These are phyloP conservation scores for Aureobasidium namibiae DNA, from an alignment of 2,329 filamentous ascomycete species.

Conservation along the genomic window DNA sequence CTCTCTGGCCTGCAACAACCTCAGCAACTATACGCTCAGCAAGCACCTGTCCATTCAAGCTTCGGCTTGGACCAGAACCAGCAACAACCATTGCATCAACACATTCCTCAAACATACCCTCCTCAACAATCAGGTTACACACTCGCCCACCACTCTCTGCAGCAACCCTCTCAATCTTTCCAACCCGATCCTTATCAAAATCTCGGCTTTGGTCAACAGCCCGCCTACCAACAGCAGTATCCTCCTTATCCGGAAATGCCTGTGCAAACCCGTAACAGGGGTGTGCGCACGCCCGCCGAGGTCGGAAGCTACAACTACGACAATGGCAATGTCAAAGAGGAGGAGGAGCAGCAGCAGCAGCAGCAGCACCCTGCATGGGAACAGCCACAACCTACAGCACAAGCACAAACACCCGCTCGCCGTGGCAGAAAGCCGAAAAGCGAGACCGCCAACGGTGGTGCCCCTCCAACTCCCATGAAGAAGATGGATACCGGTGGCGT, in stretches of 20 bases:
- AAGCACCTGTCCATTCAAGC: neutral
- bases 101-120: conserved; percentile 14
- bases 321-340: conserved; percentile 24
- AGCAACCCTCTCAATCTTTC: neutral
- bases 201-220: conserved; percentile 17
- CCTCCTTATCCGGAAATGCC: conserved; percentile 17
- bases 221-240: conserved; percentile 12
- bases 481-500: conserved; percentile 40
- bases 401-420: conserved; percentile 17
- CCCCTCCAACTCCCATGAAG: conserved; percentile 1
- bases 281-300: conserved; percentile 16
- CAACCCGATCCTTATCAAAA: neutral
- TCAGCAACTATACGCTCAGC: conserved; percentile 4
- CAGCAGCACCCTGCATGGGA: conserved; percentile 21
- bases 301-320: conserved; percentile 13
- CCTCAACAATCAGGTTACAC: conserved; percentile 6
- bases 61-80: neutral
- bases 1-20: conserved; percentile 11
- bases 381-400: conserved; percentile 10
- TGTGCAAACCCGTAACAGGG: conserved; percentile 14
- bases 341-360: no score
- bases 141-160: conserved; percentile 13
- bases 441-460: conserved; percentile 7
- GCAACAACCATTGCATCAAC: conserved; percentile 5
- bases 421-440: conserved; percentile 16